These are phyloP conservation scores for Baorangia bicolor DNA, from an alignment of 768 basidiomycete species.

Conservation along the genomic window DNA sequence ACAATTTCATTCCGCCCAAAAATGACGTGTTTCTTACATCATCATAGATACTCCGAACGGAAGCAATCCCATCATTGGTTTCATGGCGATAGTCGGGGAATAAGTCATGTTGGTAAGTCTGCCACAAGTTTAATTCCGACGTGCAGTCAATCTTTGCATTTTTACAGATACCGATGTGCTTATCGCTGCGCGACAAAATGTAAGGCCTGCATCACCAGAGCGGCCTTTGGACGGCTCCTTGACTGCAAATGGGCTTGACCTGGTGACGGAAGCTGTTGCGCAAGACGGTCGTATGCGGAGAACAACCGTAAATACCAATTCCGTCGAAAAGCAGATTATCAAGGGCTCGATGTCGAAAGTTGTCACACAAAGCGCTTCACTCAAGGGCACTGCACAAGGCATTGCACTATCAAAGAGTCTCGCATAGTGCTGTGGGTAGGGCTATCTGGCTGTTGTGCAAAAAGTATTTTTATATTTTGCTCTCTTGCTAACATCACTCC, in stretches of 20 bases:
- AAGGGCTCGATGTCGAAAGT: constrained; percentile 58
- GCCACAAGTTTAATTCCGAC: background rate
- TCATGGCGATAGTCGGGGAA: constrained; percentile 51
- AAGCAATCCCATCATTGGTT: constrained; percentile 59
- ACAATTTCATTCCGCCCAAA: background rate
- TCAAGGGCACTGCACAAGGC: constrained; percentile 12
- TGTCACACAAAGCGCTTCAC: constrained; percentile 30
- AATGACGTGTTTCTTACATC: constrained; percentile 1
- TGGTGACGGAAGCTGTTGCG: constrained; percentile 35
- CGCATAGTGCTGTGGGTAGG: background rate
- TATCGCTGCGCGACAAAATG: constrained; percentile 15
- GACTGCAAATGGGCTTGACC: constrained; percentile 39
- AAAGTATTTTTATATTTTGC: constrained; percentile 16
- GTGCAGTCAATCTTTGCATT: constrained; percentile 1
- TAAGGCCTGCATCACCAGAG: constrained; percentile 24
- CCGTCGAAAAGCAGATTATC: constrained; percentile 49
- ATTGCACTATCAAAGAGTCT: constrained; percentile 13
- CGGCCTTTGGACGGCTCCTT: constrained; percentile 25
- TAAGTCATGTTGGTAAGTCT: constrained; percentile 53
- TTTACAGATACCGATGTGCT: constrained; percentile 25
- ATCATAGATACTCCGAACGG: constrained; percentile 57
- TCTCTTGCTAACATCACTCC: constrained; percentile 6
- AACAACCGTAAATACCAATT: constrained; percentile 35
- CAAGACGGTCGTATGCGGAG: constrained; percentile 43
- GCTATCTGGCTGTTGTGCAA: constrained; percentile 4